Percentiles rank a stretch among this genome's conserved stretches.
These are phyloP conservation scores for Colletotrichum tamarilloi DNA, from an alignment of 2,329 filamentous ascomycete species.

Conservation along the genomic window DNA sequence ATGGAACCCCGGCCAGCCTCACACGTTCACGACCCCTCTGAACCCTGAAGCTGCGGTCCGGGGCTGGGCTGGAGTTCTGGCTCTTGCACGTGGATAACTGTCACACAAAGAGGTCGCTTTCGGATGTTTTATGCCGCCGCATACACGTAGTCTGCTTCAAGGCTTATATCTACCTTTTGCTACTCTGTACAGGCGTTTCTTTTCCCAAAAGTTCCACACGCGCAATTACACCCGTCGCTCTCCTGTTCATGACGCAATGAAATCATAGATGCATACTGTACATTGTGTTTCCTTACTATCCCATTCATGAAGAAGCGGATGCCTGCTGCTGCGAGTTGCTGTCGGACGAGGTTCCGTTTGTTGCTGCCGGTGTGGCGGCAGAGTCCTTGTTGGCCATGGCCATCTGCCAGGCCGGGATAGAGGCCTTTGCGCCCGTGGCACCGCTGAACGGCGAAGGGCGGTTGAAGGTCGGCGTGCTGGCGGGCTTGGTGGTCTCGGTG, in stretches of 20 bases:
- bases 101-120: not conserved
- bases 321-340: constrained; percentile 34
- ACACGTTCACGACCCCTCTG: not conserved
- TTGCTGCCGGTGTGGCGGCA: constrained; percentile 40
- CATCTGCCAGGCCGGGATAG: constrained; percentile 85
- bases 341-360: constrained; percentile 38
- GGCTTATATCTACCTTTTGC: not conserved
- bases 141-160: not conserved
- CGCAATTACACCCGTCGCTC: constrained; percentile 1
- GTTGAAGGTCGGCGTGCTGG: constrained; percentile 42
- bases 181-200: not conserved
- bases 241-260: not conserved
- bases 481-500: constrained; percentile 47
- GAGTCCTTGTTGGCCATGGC: constrained; percentile 68
- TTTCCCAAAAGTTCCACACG: not conserved
- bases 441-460: constrained; percentile 47
- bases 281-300: not conserved
- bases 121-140: not conserved
- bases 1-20: not conserved
- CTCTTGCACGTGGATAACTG: not conserved
- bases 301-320: not conserved
- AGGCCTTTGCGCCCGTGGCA: constrained; percentile 66
- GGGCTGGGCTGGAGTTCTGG: not conserved
- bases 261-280: not conserved
- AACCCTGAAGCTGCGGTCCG: not conserved